Conservation (phyloP, 768 basidiomycete species). For the Suillus fuscotomentosus region DNA sequence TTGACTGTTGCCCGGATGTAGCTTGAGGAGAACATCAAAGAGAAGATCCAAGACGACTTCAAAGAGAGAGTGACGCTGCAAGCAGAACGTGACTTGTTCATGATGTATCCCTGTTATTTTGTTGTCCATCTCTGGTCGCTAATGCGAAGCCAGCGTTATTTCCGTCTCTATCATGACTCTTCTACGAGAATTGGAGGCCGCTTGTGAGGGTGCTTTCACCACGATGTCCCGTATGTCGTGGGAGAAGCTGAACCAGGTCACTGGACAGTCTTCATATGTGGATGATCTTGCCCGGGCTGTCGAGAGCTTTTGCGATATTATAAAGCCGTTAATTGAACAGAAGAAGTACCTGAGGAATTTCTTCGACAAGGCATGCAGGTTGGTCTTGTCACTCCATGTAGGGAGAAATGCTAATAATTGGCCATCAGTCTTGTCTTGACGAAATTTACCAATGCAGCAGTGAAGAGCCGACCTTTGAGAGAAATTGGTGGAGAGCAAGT, state of each 20-base stretch:
- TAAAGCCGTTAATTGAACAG: constrained; percentile 84
- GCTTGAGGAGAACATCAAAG: constrained; percentile 91
- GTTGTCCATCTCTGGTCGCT: not conserved
- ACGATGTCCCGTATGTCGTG: constrained; percentile 78
- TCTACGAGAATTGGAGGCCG: constrained; percentile 82
- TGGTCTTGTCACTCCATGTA: constrained; percentile 14
- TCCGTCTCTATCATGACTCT: constrained; percentile 80
- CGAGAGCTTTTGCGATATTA: constrained; percentile 72
- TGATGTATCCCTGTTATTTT: constrained; percentile 53
- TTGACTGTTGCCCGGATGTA: constrained; percentile 27
- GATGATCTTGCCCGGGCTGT: constrained; percentile 71
- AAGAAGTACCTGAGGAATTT: constrained; percentile 94
- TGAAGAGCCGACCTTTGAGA: constrained; percentile 86
- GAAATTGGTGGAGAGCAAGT: constrained; percentile 97
- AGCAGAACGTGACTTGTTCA: constrained; percentile 83
- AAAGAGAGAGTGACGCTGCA: constrained; percentile 83
- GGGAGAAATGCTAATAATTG: not conserved
- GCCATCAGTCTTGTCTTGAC: constrained; percentile 67
- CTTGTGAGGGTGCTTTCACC: constrained; percentile 76
- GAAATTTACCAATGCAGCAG: constrained; percentile 86
- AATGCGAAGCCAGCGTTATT: constrained; percentile 56
- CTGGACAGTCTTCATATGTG: constrained; percentile 81
- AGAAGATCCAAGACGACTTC: constrained; percentile 73
- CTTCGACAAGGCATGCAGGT: constrained; percentile 94
- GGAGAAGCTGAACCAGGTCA: constrained; percentile 79